phyloP scores from a whole-genome alignment of 805 yeast genomes.

The Helenozyma baotianmanensis region DNA sequence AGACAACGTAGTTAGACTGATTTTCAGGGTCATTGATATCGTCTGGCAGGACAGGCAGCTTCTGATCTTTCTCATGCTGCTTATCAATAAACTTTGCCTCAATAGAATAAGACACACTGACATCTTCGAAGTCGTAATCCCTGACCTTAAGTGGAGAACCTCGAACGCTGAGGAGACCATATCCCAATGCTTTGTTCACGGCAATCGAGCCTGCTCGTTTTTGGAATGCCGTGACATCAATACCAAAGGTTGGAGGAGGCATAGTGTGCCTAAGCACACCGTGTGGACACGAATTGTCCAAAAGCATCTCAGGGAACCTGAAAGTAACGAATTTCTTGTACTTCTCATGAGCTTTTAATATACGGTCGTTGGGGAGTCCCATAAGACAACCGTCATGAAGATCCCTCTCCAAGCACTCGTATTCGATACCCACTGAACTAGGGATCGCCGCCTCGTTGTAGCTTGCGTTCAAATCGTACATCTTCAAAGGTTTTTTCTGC shows the following conservation, averaged over 20 bases:
- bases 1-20: slow-evolving; percentile 30
- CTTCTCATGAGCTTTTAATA: slow-evolving; percentile 43
- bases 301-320: slow-evolving; percentile 49
- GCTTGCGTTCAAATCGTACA: slow-evolving; percentile 59
- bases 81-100: slow-evolving; percentile 54
- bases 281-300: slow-evolving; percentile 51
- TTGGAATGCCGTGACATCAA: slow-evolving; percentile 34
- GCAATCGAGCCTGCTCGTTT: slow-evolving; percentile 31
- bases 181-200: slow-evolving; percentile 44
- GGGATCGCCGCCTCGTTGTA: slow-evolving; percentile 47
- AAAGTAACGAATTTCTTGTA: slow-evolving; percentile 59
- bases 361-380: slow-evolving; percentile 48
- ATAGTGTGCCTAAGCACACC: slow-evolving; percentile 32
- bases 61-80: slow-evolving; percentile 25
- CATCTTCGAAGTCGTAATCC: slow-evolving; percentile 42
- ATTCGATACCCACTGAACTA: slow-evolving; percentile 46
- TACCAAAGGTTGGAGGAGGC: slow-evolving; percentile 42
- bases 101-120: slow-evolving; percentile 48
- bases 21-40: slow-evolving; percentile 36
- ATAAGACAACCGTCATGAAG: slow-evolving; percentile 40
- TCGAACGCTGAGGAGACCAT: slow-evolving; percentile 45
- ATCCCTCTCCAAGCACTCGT: slow-evolving; percentile 42
- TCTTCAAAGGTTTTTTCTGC: slow-evolving; percentile 50
- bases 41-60: slow-evolving; percentile 25
- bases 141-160: slow-evolving; percentile 52